These are phyloP conservation scores for Thielaviopsis musarum DNA, from an alignment of 2,329 filamentous ascomycete genomes.

Conservation along the genomic window DNA sequence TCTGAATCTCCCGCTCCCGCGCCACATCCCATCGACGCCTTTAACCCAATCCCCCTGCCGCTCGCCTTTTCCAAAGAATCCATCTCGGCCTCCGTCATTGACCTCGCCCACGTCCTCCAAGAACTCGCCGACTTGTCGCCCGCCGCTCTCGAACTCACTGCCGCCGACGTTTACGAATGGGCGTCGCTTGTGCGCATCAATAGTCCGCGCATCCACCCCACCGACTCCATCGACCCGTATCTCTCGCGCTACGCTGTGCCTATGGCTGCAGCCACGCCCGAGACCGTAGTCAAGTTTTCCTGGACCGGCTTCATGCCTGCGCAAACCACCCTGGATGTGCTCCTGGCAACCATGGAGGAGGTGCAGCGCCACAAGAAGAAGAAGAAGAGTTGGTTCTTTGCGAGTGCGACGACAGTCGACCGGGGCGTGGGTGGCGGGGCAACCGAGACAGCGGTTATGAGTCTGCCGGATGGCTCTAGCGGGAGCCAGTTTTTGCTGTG, in stretches of 20 bases:
- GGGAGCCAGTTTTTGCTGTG: constrained; percentile 39
- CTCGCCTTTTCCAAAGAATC: constrained; percentile 22
- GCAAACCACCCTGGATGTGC: constrained; percentile 27
- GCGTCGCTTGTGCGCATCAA: constrained; percentile 47
- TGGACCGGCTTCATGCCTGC: constrained; percentile 43
- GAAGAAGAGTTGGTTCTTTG: constrained; percentile 3
- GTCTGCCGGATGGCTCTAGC: constrained; percentile 27
- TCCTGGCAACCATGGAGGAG: not conserved
- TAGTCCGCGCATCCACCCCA: constrained; percentile 42
- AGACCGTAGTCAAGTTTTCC: constrained; percentile 31
- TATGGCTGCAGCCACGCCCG: constrained; percentile 13
- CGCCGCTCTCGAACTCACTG: constrained; percentile 21
- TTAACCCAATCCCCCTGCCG: not conserved
- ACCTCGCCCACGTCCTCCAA: constrained; percentile 13
- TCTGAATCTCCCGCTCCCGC: too few species aligned
- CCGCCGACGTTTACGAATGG: constrained; percentile 56
- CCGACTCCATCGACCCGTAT: constrained; percentile 49
- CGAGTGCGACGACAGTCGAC: constrained; percentile 33
- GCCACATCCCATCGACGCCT: not conserved
- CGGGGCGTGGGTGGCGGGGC: constrained; percentile 25
- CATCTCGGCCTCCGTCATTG: constrained; percentile 30
- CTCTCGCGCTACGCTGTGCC: constrained; percentile 42
- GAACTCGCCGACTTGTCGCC: constrained; percentile 14
- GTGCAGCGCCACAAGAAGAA: not conserved
- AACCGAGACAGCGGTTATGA: constrained; percentile 36